Evolutionary conservation across 2,329 filamentous ascomycete species (phyloP).

Genomic region (Cadophora malorum): DNA sequence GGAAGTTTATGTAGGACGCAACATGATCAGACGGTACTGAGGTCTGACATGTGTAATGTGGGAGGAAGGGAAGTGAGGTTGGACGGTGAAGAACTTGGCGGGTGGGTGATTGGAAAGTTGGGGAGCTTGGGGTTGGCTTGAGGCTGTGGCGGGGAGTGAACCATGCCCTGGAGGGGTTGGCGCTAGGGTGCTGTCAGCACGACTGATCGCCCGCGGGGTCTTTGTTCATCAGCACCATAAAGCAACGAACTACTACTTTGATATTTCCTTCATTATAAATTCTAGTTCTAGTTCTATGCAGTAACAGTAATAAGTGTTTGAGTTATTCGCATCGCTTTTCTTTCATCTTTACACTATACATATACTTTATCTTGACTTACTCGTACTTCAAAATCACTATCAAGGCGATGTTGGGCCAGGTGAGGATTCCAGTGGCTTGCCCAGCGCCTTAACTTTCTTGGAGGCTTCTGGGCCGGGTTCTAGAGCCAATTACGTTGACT

Average conservation of each 20-base stretch:
- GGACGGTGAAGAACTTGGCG: slow-evolving; percentile 12
- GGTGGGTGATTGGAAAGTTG: background rate
- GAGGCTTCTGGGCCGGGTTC: background rate
- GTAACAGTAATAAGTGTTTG: no score
- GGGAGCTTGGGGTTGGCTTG: background rate
- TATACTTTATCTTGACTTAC: no score
- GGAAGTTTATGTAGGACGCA: slow-evolving; percentile 8
- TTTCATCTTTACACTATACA: no score
- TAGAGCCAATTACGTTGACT: slow-evolving; percentile 5
- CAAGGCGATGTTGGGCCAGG: no score
- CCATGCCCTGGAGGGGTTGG: slow-evolving; percentile 8
- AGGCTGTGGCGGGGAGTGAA: slow-evolving; percentile 22
- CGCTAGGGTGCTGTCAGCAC: background rate
- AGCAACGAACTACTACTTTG: no score
- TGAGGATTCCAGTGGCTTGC: background rate
- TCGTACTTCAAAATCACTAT: no score
- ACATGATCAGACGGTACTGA: slow-evolving; percentile 13
- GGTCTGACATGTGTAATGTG: background rate
- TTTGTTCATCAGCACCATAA: no score
- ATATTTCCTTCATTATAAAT: no score
- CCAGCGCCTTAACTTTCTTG: background rate
- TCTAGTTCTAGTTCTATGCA: no score
- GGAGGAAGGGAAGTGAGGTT: background rate
- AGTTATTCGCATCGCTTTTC: no score
- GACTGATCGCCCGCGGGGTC: no score